Evolutionary conservation across 306 rosid species (phyloP), one percentile per base, ranked within the genome.

Genomic region (Castanea mollissima): DNA sequence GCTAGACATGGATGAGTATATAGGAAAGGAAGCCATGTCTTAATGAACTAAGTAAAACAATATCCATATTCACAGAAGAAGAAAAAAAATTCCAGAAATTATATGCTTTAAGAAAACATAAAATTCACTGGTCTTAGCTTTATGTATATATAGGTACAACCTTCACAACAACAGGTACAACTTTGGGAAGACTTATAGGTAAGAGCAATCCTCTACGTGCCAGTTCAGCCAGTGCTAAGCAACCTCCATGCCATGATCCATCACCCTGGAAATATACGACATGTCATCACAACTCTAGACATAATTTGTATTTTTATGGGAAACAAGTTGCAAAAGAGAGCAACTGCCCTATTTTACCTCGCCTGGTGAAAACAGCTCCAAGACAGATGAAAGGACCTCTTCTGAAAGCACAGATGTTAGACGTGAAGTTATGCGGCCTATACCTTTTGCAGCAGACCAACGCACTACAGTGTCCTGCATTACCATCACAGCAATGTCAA

Each of bases 211-310:
- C 99, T 87, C 98, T 89, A 76, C 99, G 97, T 81, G 96, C 98
- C 88, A 95, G 92, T 88, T 95, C 98, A 68, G 98, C 99, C 84
- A 95, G 84, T 27, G 99, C 99, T 76, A 95, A 89, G 90, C 99
- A 95, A 74, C 98, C 99, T 76, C 99, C 99, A 78, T 93, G 99
- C 99, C 99, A 95, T 63, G 99, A 95, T 80, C 99, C 96, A 83
- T 95, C 99, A 65, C 98, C 97, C 99, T 95, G 86, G 58, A 87
- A 88, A 81, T 55, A 27, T 21, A 54, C 14, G 70, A 59, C 70
- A 49, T 59, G 34, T 70, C 79, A 85, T 76, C 31, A 56, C 31
- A 55, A 14, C 12, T 15, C 23, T 6, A 12, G 76, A 32, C 35
- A 25, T 35, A 70, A 69, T 12, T 58, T 69, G 5, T 20, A 62